Evolutionary conservation across 208 protist species (phyloP).

Genomic region (Acanthamoeba royreba): DNA sequence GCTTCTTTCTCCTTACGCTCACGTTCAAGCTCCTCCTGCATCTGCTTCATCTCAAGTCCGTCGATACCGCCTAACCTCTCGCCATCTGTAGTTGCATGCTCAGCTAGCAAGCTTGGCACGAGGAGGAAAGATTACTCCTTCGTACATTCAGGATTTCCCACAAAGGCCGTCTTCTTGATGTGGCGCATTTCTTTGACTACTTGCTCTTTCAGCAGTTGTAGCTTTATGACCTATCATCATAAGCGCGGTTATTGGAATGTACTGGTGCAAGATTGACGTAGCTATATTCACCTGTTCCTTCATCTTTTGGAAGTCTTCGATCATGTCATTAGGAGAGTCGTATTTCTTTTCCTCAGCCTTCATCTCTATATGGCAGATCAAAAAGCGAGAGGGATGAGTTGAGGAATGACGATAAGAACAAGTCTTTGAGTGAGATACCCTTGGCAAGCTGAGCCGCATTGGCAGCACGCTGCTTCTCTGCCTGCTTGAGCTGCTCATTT

Average conservation of each 20-base stretch:
- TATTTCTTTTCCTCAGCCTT: slow-evolving; percentile 12
- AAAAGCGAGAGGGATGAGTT: too few species aligned
- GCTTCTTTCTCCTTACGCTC: slow-evolving; percentile 6
- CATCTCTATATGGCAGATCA: too few species aligned
- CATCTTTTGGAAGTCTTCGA: slow-evolving; percentile 1
- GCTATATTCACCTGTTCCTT: neutral
- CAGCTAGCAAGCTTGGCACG: neutral
- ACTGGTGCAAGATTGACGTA: too few species aligned
- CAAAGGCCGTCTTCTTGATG: slow-evolving; percentile 1
- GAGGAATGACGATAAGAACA: neutral
- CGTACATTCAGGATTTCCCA: neutral
- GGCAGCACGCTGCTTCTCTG: neutral
- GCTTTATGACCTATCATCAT: neutral
- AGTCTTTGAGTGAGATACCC: too few species aligned
- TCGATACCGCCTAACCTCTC: neutral
- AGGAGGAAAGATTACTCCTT: neutral
- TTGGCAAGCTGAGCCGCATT: neutral
- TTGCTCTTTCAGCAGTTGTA: slow-evolving; percentile 5
- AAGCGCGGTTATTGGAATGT: too few species aligned
- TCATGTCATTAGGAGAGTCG: neutral
- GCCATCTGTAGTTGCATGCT: neutral
- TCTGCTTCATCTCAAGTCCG: neutral
- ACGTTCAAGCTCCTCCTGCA: neutral
- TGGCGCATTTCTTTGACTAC: slow-evolving; percentile 19
- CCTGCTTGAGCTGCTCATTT: neutral